Evolutionary conservation across 176 grass and related monocot species (phyloP).

Genomic region (Paspalum notatum): DNA sequence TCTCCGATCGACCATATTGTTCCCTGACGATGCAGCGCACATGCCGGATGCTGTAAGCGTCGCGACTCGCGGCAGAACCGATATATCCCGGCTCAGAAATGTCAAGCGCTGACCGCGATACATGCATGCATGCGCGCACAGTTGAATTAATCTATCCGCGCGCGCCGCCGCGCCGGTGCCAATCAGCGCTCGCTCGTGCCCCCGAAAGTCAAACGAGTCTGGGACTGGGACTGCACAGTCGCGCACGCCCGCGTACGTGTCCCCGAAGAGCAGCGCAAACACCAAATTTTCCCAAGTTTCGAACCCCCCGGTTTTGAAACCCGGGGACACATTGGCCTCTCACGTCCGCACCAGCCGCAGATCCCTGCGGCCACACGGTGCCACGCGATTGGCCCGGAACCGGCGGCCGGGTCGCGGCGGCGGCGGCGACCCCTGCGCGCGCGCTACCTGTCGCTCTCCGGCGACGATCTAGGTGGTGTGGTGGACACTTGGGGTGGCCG

Average conservation of each 20-base stretch:
- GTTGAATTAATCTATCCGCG: neutral
- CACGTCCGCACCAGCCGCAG: neutral
- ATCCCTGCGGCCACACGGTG: neutral
- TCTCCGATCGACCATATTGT: too few relatives aligned
- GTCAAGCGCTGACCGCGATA: neutral
- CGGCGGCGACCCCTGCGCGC: neutral
- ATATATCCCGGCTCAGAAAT: neutral
- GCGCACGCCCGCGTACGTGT: too few relatives aligned
- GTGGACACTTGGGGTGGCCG: neutral
- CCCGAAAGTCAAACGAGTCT: neutral
- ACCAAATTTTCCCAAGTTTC: neutral
- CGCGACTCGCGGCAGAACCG: too few relatives aligned
- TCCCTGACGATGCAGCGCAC: too few relatives aligned
- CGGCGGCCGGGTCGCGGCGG: neutral
- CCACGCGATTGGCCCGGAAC: neutral
- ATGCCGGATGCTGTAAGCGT: too few relatives aligned
- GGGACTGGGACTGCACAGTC: neutral
- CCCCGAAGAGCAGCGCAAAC: too few relatives aligned
- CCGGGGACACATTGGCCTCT: neutral
- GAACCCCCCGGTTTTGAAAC: neutral
- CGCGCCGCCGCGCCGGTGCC: neutral
- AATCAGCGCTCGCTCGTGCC: neutral
- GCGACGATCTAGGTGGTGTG: neutral
- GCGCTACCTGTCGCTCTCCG: slow-evolving; percentile 2
- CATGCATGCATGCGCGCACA: neutral